Percentiles rank a stretch among this genome's conserved stretches.
Evolutionary conservation across 208 protist species (phyloP).

Genomic region (Novymonas esmeraldas): DNA sequence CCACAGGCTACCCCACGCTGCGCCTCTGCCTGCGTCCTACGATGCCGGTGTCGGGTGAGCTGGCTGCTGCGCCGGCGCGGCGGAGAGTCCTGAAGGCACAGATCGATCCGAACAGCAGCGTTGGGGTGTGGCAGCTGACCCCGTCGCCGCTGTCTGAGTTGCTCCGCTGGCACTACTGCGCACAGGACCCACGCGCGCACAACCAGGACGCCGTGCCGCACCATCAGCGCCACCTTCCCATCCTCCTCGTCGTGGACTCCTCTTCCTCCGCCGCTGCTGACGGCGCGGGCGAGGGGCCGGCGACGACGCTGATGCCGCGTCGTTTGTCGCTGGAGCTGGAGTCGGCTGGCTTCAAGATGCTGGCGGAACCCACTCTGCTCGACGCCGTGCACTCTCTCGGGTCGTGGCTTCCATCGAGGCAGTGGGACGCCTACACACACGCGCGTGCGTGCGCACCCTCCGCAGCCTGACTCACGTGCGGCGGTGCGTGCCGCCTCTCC

Average conservation of each 20-base stretch:
- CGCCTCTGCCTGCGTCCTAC: constrained; percentile 16
- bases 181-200: constrained; percentile 83
- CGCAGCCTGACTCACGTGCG: no score
- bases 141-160: constrained; percentile 30
- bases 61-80: not conserved
- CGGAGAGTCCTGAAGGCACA: constrained; percentile 54
- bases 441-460: not conserved
- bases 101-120: constrained; percentile 53
- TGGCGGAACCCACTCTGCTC: constrained; percentile 22
- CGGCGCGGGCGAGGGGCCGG: not conserved
- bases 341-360: constrained; percentile 45
- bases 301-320: constrained; percentile 52
- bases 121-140: constrained; percentile 54
- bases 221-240: constrained; percentile 41
- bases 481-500: not conserved
- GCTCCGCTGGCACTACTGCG: constrained; percentile 80
- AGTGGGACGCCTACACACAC: constrained; percentile 21
- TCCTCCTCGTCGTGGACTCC: constrained; percentile 72
- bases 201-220: constrained; percentile 74
- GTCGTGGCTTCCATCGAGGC: constrained; percentile 38
- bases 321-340: constrained; percentile 56
- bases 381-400: constrained; percentile 29
- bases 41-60: not conserved
- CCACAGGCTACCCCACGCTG: constrained; percentile 23
- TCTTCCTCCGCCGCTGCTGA: constrained; percentile 31